Base-by-base conservation (phyloP, 2,329 filamentous ascomycete species). In the Phaeosphaeria sp. region DNA sequence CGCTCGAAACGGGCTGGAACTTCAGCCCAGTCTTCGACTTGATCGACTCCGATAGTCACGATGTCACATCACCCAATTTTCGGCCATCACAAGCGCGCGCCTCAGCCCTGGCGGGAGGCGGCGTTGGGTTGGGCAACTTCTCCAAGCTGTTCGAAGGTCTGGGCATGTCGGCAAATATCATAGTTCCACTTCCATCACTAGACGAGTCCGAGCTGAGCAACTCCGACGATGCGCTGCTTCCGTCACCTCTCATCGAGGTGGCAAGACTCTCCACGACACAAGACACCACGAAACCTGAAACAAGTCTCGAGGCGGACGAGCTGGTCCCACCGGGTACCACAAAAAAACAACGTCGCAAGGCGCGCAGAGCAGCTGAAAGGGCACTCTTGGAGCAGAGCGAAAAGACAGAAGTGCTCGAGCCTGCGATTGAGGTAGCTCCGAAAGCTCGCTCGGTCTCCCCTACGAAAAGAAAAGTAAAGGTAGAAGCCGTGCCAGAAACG, bases 1-100 rank as follows among this genome's bases (percentile, higher is more conserved):
- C 74, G 17, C 58, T 69, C 46, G 71, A 74, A 52, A 75, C 74
- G 54, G 72, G 77, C 44, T 83, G 81, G 81, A 79, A 81, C 67
- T 79, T 83, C 53, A 75, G 78, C 56, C 73, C 78, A n/a, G 79
- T 78, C 40, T 72, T 80, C 53, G 74, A 79, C 39, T 73, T 83
- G 39, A 74, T 80, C 63, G 71, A 69, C 39, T 69, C 66, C 20
- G 65, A 71, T 49, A 54, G 59, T 36, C 63, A 67, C 40, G 53
- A 69, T 44, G 55, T 66, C 24, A 59, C 60, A 17, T 70, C 69
- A 8, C 68, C 69, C 8, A 55, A 59, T 48, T 60, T 67, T 25
- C 57, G 55, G 18, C 49, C 54, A 43, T 25, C 48, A 33, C 39
- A 57, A 39, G 53, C 57, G 50, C 61, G 51, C 39, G 49, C 51